Evolutionary conservation across 345 rosid genomes (phyloP).

Genomic region (Laguncularia racemosa): DNA sequence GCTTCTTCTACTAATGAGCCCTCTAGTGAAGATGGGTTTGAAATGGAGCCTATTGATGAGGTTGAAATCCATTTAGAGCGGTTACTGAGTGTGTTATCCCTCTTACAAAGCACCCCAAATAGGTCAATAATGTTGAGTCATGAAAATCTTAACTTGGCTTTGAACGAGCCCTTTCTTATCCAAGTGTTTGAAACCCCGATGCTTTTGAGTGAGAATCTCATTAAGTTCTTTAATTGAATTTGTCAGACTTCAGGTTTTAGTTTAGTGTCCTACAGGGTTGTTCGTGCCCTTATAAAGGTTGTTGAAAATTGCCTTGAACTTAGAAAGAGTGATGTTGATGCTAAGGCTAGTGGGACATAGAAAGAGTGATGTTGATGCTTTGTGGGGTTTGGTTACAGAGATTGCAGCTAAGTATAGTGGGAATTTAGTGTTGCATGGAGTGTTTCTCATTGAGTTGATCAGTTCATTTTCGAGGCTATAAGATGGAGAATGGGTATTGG

Average conservation of each 20-base stretch:
- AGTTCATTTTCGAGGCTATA: constrained; percentile 60
- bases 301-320: constrained; percentile 26
- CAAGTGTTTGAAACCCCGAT: constrained; percentile 50
- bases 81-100: constrained; percentile 47
- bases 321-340: constrained; percentile 42
- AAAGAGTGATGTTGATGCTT: constrained; percentile 37
- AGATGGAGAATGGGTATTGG: constrained; percentile 58
- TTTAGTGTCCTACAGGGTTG: constrained; percentile 20
- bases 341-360: constrained; percentile 26
- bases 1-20: no score
- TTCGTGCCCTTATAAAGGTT: constrained; percentile 41
- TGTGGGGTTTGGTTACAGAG: constrained; percentile 75
- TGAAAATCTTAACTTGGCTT: constrained; percentile 28
- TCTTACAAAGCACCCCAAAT: constrained; percentile 54
- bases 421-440: constrained; percentile 25
- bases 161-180: constrained; percentile 39
- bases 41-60: neutral
- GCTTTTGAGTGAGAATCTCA: constrained; percentile 44
- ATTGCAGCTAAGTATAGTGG: constrained; percentile 29
- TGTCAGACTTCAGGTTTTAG: constrained; percentile 17
- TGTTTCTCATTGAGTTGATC: constrained; percentile 53
- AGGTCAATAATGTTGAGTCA: constrained; percentile 49
- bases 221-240: constrained; percentile 60
- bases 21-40: neutral
- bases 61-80: constrained; percentile 43